A percentile compares a stretch with the other conserved stretches of the same genome.
Conservation (phyloP, 1,139 yeast genomes). For the Suhomyces maxii region DNA sequence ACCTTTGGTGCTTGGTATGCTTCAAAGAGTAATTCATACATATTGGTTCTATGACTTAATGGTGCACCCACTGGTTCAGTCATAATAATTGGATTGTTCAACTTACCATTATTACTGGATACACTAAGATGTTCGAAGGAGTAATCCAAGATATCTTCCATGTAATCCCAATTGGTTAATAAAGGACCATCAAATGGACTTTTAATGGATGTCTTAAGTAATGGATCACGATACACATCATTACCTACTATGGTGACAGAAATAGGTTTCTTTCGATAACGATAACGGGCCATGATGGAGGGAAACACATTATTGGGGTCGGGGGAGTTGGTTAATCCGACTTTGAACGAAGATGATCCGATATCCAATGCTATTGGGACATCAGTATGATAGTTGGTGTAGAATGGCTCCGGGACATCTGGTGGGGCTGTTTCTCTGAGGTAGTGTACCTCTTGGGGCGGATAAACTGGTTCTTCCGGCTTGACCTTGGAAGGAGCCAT, state of each 20-base stretch:
- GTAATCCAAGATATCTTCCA: constrained; percentile 81
- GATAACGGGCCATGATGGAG: constrained; percentile 65
- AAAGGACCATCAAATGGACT: constrained; percentile 87
- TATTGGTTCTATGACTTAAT: constrained; percentile 62
- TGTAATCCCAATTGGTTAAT: constrained; percentile 89
- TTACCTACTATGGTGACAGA: constrained; percentile 78
- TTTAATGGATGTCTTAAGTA: constrained; percentile 65
- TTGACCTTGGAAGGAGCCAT: constrained; percentile 21
- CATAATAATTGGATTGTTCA: constrained; percentile 80
- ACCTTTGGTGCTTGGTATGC: constrained; percentile 73
- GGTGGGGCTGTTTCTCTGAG: constrained; percentile 49
- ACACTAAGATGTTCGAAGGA: constrained; percentile 79
- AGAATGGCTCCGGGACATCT: constrained; percentile 49
- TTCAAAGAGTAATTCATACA: constrained; percentile 84
- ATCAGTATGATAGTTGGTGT: constrained; percentile 49
- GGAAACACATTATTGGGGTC: constrained; percentile 71
- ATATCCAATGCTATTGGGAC: constrained; percentile 82
- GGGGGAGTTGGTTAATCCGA: constrained; percentile 60
- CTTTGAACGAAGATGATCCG: constrained; percentile 69
- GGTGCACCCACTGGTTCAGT: constrained; percentile 77
- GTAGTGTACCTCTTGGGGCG: constrained; percentile 53
- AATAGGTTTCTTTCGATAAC: constrained; percentile 71
- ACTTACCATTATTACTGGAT: constrained; percentile 46
- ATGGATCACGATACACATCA: constrained; percentile 72
- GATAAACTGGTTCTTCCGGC: constrained; percentile 28